Base-by-base conservation (phyloP, 78 protist genomes). In the Cavenderia fasciculata region DNA sequence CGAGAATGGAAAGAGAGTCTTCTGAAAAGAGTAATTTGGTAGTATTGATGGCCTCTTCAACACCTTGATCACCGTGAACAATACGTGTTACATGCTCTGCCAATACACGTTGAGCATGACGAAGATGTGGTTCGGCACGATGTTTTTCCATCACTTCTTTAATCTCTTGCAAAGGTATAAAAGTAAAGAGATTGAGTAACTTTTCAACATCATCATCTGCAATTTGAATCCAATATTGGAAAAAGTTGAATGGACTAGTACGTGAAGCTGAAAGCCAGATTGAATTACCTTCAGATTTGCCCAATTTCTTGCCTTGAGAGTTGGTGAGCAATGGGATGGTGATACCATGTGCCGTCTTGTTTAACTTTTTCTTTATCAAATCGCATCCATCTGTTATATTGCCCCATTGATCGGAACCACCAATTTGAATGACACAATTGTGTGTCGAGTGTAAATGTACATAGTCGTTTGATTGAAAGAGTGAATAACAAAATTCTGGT, bases 351-450 rank as follows among this genome's bases (percentile, higher is more conserved):
- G 75, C 89, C 6, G 12, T 34, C 0, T 87, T 70, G 21, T 56
- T 78, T 27, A 49, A 10, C 21, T 74, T 57, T 71, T 68, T 71
- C 29, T 75, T 87, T 43, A 93, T 75, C 12, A 95, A 71, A 43
- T 85, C 93, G 31, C 51, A 74, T 33, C 98, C 98, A 7, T 93
- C 95, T 2, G 88, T 74, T 18, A 96, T 95, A 66, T 96, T 96
- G 21, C 98, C 98, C 97, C 98, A 96, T 63, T 96, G 98, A 59
- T 96, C 98, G 19, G 94, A 78, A 33, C 98, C 98, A 11, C 98
- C 98, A 23, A 96, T 41, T 66, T 96, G 98, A 3, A 96, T 25
- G 1, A 36, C 3, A 43, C 94, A 87, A 4, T 40, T 12, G n/a
- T 92, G 44, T 43, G 29, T 29, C 11, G 33, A 0, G 61, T 51